Evolutionary conservation across 2,329 filamentous ascomycete genomes (phyloP), one percentile per base, ranked within the genome.

Genomic region (Bretziella fagacearum): DNA sequence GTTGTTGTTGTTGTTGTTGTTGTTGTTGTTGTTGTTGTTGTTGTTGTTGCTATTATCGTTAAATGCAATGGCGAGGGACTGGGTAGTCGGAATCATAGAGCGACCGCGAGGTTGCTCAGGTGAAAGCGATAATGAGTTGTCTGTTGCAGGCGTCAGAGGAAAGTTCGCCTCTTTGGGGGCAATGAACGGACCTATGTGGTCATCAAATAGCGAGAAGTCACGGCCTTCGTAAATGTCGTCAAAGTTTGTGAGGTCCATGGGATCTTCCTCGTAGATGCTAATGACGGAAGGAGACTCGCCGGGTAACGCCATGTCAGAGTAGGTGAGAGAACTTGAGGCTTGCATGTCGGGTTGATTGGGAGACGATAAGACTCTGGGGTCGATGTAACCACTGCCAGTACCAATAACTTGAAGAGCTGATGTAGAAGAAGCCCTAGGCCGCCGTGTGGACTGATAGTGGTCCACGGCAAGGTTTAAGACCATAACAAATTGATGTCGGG

Each of bases 101-200:
- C 20, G 20, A 8, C 35, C 44, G 23, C 22, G 22, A 27, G 35
- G 23, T 17, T 46, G 44, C 22, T 37, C n/a, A 15, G 32, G 35
- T 11, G 40, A 43, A 27, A 30, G 26, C n/a, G 40, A 43, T 15
- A 30, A 10, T 15, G 44, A 46, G 17, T 27, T 46, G 22, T 46
- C 44, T 46, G 35, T 46, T 36, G 25, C 18, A 37, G 32, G 25
- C 35, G 44, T 46, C 35, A 46, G 44, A 46, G 35, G 32, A 46
- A 26, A 20, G 15, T 44, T 20, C 15, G 27, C 41, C 26, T 22
- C 26, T 44, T 29, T 37, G 15, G 25, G 8, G 25, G 32, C 22
- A 27, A 27, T 17, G 13, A 18, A 46, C 44, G 40, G 40, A 43
- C 40, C 40, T 43, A 22, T 26, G n/a, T n/a, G 25, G 20, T 37